A percentile compares a stretch with the other conserved stretches of the same genome.
phyloP scores from a whole-genome alignment of 768 basidiomycete species.

The Suillus hirtellus region DNA sequence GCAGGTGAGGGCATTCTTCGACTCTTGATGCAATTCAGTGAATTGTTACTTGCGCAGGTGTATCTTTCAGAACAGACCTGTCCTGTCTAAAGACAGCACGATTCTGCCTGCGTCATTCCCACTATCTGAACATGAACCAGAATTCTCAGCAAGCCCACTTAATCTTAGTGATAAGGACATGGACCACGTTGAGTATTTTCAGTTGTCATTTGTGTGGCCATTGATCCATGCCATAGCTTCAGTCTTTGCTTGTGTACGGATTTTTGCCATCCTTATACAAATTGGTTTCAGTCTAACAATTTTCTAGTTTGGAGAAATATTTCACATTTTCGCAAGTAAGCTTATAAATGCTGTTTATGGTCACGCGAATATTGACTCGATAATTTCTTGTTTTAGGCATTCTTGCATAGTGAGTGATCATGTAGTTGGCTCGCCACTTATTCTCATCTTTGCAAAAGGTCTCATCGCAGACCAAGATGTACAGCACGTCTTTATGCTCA shows the following conservation, averaged over 20 bases:
- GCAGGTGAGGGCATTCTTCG: constrained; percentile 38
- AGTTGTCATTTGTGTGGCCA: background rate
- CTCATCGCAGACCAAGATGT: constrained; percentile 25
- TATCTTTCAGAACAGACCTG: constrained; percentile 28
- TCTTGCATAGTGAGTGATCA: constrained; percentile 22
- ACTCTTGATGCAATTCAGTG: background rate
- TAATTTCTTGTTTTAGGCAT: constrained; percentile 16
- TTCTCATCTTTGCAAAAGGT: constrained; percentile 15
- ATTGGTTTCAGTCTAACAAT: constrained; percentile 39
- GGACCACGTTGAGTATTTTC: constrained; percentile 27
- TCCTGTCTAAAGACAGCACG: constrained; percentile 40
- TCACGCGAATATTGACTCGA: background rate
- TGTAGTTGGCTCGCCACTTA: background rate
- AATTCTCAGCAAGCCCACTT: constrained; percentile 24
- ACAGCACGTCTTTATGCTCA: constrained; percentile 28
- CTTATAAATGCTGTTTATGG: background rate
- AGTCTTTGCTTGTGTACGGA: constrained; percentile 58
- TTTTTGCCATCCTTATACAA: background rate
- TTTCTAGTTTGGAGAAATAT: constrained; percentile 39
- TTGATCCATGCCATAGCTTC: constrained; percentile 39
- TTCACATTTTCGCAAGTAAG: constrained; percentile 29
- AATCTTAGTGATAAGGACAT: constrained; percentile 46
- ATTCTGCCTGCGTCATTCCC: constrained; percentile 55
- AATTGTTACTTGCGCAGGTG: constrained; percentile 37
- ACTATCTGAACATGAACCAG: constrained; percentile 29